Conservation (phyloP, 805 yeast species). For the Candida fluviatilis region DNA sequence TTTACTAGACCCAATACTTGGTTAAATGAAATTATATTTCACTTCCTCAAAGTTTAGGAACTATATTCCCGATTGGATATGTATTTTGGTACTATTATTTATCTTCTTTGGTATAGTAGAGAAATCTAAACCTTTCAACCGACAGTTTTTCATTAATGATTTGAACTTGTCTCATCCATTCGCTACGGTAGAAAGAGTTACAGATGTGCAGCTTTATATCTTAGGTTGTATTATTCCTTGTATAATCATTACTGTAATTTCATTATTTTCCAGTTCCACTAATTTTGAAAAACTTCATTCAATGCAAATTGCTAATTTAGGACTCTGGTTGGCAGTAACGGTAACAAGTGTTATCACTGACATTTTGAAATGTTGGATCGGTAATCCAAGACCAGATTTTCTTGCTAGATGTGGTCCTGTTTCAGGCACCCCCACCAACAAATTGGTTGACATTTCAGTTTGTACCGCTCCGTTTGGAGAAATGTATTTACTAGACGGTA, state of each 20-base stretch:
- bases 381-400: conserved; percentile 42
- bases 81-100: conserved; percentile 13
- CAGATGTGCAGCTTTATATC: conserved; percentile 28
- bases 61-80: conserved; percentile 23
- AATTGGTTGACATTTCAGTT: conserved; percentile 25
- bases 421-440: conserved; percentile 19
- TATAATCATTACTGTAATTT: conserved; percentile 14
- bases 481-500: conserved; percentile 27
- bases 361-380: conserved; percentile 35
- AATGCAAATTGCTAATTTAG: conserved; percentile 26
- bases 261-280: neutral
- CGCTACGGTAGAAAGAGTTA: conserved; percentile 24
- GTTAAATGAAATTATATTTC: conserved; percentile 8
- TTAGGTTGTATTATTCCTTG: conserved; percentile 24
- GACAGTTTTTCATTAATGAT: conserved; percentile 26
- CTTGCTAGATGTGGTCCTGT: conserved; percentile 34
- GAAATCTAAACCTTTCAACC: conserved; percentile 20
- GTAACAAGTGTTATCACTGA: conserved; percentile 32
- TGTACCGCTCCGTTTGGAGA: conserved; percentile 32
- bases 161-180: conserved; percentile 27
- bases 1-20: neutral
- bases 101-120: conserved; percentile 19
- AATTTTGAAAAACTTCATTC: conserved; percentile 18
- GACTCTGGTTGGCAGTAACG: conserved; percentile 24
- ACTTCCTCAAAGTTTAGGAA: conserved; percentile 9